Evolutionary conservation across 2,329 filamentous ascomycete genomes (phyloP).

Genomic region (Neoarthrinium moseri): DNA sequence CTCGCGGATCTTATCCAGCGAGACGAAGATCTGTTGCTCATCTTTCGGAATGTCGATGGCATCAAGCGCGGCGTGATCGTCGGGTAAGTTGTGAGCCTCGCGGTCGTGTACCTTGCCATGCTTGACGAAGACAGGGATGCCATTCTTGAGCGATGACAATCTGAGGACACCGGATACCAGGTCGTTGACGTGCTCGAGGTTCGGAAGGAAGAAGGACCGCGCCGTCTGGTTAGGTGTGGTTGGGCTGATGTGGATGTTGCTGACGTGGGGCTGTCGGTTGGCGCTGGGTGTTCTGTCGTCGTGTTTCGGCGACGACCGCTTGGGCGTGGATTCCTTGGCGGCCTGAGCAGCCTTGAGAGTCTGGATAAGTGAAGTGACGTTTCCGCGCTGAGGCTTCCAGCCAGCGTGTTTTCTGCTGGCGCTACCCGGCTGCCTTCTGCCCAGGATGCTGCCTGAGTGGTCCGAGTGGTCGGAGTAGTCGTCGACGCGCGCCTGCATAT

Average conservation of each 20-base stretch:
- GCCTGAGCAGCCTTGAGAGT: slow-evolving; percentile 28
- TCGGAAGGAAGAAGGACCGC: slow-evolving; percentile 54
- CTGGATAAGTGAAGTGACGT: slow-evolving; percentile 32
- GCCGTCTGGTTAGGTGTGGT: slow-evolving; percentile 38
- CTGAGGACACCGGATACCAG: slow-evolving; percentile 55
- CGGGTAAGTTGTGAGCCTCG: slow-evolving; percentile 29
- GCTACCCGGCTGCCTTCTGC: slow-evolving; percentile 12
- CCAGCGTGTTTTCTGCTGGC: slow-evolving; percentile 15
- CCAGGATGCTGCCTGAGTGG: neutral
- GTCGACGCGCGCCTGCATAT: slow-evolving; percentile 54
- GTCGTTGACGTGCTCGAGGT: slow-evolving; percentile 54
- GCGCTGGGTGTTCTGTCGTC: slow-evolving; percentile 3
- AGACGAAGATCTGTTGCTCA: slow-evolving; percentile 58
- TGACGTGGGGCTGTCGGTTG: slow-evolving; percentile 16
- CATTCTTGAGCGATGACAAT: slow-evolving; percentile 51
- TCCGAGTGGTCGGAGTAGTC: slow-evolving; percentile 45
- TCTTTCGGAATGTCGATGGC: slow-evolving; percentile 49
- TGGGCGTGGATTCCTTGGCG: slow-evolving; percentile 17
- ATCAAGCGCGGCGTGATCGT: slow-evolving; percentile 48
- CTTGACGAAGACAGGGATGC: slow-evolving; percentile 56
- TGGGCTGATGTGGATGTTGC: slow-evolving; percentile 15
- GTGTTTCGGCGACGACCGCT: slow-evolving; percentile 11
- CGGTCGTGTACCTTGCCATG: slow-evolving; percentile 49
- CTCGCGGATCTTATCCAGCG: slow-evolving; percentile 60
- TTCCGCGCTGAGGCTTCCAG: slow-evolving; percentile 21